These are phyloP conservation scores for Iberis pinnata DNA, from an alignment of 345 rosid species.

Conservation along the genomic window DNA sequence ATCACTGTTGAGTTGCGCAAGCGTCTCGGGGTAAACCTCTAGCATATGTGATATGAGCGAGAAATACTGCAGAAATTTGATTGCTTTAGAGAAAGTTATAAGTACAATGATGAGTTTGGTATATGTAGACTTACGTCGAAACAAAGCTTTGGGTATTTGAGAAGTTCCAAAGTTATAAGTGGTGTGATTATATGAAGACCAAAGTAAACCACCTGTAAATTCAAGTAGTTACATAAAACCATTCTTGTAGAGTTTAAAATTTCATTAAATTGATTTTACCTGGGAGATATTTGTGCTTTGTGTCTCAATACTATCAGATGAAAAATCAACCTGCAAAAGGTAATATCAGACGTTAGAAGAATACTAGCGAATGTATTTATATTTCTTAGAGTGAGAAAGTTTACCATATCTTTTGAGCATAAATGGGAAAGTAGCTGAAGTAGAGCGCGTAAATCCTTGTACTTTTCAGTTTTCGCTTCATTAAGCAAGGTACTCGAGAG, in stretches of 20 bases:
- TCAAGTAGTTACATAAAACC: slow-evolving; percentile 29
- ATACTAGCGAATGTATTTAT: neutral
- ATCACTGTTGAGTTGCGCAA: slow-evolving; percentile 59
- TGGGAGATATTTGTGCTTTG: slow-evolving; percentile 71
- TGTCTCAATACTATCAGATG: slow-evolving; percentile 66
- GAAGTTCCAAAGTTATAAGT: slow-evolving; percentile 77
- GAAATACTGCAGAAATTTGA: slow-evolving; percentile 64
- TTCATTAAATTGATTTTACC: slow-evolving; percentile 39
- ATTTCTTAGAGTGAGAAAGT: slow-evolving; percentile 1
- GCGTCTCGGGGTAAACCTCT: slow-evolving; percentile 94
- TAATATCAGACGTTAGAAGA: slow-evolving; percentile 14
- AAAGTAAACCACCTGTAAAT: slow-evolving; percentile 79
- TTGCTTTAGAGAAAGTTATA: slow-evolving; percentile 7
- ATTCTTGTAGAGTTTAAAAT: slow-evolving; percentile 15
- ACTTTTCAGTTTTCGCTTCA: slow-evolving; percentile 78
- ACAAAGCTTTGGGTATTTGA: slow-evolving; percentile 98
- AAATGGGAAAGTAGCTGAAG: slow-evolving; percentile 92
- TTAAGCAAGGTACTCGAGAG: slow-evolving; percentile 72
- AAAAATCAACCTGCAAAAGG: slow-evolving; percentile 71
- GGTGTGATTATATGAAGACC: slow-evolving; percentile 91
- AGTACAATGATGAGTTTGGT: slow-evolving; percentile 9
- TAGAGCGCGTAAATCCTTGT: slow-evolving; percentile 88
- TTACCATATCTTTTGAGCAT: slow-evolving; percentile 93
- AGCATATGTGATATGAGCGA: slow-evolving; percentile 77
- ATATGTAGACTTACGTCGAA: slow-evolving; percentile 63